A percentile compares a stretch with the other conserved stretches of the same genome.
Conservation (phyloP, 768 basidiomycete species). For the Clavulina sp. region DNA sequence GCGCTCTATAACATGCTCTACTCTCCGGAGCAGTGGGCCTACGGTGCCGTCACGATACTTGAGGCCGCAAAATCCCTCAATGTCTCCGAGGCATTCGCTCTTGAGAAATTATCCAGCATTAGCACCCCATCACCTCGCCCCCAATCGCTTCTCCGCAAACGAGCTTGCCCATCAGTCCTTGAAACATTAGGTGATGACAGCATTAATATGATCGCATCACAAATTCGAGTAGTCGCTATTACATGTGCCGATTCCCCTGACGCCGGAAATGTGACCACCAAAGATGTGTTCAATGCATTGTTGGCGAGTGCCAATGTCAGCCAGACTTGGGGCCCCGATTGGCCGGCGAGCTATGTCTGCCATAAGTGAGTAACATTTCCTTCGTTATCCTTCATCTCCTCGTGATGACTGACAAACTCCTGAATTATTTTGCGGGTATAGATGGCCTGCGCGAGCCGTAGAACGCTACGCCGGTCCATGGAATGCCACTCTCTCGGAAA, state of each 20-base stretch:
- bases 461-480: slow-evolving; percentile 19
- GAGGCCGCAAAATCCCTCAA: neutral
- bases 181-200: neutral
- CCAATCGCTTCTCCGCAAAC: neutral
- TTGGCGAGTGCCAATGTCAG: neutral
- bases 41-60: neutral
- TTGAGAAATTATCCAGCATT: neutral
- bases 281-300: neutral
- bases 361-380: neutral
- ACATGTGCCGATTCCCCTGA: neutral
- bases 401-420: neutral
- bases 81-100: neutral
- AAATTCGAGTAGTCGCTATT: neutral
- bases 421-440: slow-evolving; percentile 13
- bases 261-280: neutral
- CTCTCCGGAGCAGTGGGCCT: neutral
- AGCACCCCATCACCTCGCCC: neutral
- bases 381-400: neutral
- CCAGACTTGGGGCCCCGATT: neutral
- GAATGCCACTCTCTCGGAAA: slow-evolving; percentile 17
- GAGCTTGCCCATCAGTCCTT: neutral
- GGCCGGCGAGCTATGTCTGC: neutral
- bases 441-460: slow-evolving; percentile 15
- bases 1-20: neutral
- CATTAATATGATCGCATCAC: too few species aligned